These are phyloP conservation scores for Dioscorea dumetorum DNA, from an alignment of 106 monocot species.

Conservation along the genomic window DNA sequence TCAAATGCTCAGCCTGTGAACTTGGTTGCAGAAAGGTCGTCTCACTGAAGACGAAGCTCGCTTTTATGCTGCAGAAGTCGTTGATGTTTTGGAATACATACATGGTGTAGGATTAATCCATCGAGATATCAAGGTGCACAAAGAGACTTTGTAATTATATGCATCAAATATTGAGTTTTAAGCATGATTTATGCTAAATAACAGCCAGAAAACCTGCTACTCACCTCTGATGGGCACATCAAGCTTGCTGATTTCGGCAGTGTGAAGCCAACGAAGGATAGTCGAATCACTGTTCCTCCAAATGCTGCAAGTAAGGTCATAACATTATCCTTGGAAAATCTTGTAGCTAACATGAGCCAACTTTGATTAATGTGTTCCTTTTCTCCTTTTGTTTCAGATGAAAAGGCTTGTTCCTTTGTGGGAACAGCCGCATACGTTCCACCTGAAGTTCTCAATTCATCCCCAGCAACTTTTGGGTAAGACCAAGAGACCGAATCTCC, in stretches of 20 bases:
- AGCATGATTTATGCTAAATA: conserved; percentile 16
- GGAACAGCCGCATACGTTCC: conserved; percentile 99
- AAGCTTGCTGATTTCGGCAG: conserved; percentile 99
- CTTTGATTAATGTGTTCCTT: neutral
- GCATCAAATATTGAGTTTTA: neutral
- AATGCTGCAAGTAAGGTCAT: conserved; percentile 57
- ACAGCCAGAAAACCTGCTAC: conserved; percentile 97
- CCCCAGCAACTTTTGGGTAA: conserved; percentile 90
- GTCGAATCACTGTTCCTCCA: conserved; percentile 79
- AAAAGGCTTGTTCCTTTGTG: conserved; percentile 98
- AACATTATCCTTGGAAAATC: neutral
- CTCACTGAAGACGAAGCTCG: conserved; percentile 82
- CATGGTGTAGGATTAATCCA: conserved; percentile 89
- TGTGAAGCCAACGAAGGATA: conserved; percentile 84
- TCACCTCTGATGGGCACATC: conserved; percentile 83
- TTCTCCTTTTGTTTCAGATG: conserved; percentile 37
- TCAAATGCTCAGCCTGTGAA: neutral
- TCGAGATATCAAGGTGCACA: conserved; percentile 92
- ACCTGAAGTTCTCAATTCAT: conserved; percentile 98
- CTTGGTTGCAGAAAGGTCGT: conserved; percentile 67
- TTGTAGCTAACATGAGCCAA: no score
- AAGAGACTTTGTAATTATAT: neutral
- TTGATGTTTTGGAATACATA: conserved; percentile 93
- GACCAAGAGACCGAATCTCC: neutral
- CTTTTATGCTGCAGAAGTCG: conserved; percentile 96